Base-by-base conservation (phyloP, 371 early-diverging fungal genomes). In the Actinomortierella ambigua region DNA sequence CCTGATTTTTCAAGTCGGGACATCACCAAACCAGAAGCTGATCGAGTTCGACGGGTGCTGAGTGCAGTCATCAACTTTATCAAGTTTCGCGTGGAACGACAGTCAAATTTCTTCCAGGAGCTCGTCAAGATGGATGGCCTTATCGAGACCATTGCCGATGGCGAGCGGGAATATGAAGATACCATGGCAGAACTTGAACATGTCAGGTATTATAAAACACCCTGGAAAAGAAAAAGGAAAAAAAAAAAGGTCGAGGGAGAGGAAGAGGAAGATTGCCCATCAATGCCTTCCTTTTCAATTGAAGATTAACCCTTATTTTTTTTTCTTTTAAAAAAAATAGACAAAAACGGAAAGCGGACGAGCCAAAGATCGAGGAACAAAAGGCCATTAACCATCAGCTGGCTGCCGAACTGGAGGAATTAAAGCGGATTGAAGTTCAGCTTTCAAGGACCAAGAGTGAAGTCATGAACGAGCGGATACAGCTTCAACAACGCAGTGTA, bases 31-130 rank as follows among this genome's bases (percentile, higher is more conserved):
- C 95, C 95, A 0, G 91, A 91, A 58, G 83, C 89, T 0, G 77
- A 62, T 0, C 81, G 87, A 2, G 77, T 90, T 23, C 71, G 88
- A 1, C 67, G 81, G 27, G 82, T 92, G n/a, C 79, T 94, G 24
- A 88, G 89, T 68, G 91, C 84, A 3, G 71, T 93, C 23, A 91
- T 93, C 75, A 94, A 94, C 73, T 94, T 92, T 81, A 88, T 88
- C 52, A 93, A 90, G 79, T 94, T 94, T 70, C 76, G 93, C n/a
- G 93, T 92, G 57, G 91, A 93, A 61, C 80, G 86, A 17, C 65
- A 79, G 46, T 59, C 50, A 1, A 41, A 41, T 0, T 61, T 70
- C 28, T 55, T 47, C 22, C 34, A 58, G 13, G 52, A 50, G 22
- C 41, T 65, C 9, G n/a, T 43, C 22, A 50, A 59, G 28, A 47